Evolutionary conservation across 1,139 yeast genomes (phyloP).

Genomic region (Saccharomycopsis phalli): DNA sequence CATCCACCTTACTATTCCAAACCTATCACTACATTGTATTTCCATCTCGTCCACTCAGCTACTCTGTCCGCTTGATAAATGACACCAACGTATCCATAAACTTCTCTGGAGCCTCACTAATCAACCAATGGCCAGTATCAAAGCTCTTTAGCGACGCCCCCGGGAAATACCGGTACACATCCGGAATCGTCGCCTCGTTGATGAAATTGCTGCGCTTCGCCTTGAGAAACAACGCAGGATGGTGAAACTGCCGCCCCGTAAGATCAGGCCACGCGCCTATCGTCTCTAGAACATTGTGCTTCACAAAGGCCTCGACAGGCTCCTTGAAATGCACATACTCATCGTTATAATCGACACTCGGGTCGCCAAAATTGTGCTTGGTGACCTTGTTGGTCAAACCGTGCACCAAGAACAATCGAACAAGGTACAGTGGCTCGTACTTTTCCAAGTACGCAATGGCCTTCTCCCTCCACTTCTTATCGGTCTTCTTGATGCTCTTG

Average conservation of each 20-base stretch:
- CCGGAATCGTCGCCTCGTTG: constrained; percentile 25
- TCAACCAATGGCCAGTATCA: constrained; percentile 35
- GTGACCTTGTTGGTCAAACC: constrained; percentile 15
- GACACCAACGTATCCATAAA: constrained; percentile 11
- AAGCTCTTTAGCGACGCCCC: constrained; percentile 27
- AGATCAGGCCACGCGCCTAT: constrained; percentile 40
- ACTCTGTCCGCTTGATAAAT: constrained; percentile 11
- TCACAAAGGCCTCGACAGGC: constrained; percentile 26
- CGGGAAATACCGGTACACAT: constrained; percentile 34
- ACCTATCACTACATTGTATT: no score
- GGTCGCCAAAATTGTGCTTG: constrained; percentile 11
- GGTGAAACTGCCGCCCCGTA: constrained; percentile 25
- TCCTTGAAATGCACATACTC: constrained; percentile 26
- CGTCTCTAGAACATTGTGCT: constrained; percentile 22
- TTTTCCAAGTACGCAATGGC: constrained; percentile 9
- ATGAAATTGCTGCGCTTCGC: constrained; percentile 38
- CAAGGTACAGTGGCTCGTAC: constrained; percentile 7
- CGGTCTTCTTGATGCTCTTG: constrained; percentile 8
- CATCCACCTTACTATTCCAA: no score
- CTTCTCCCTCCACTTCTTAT: constrained; percentile 17
- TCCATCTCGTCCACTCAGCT: no score
- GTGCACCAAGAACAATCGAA: constrained; percentile 12
- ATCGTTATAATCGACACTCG: constrained; percentile 23
- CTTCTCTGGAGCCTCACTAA: constrained; percentile 17
- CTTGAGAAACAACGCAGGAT: constrained; percentile 36